Conservation (phyloP, 2,329 filamentous ascomycete genomes). For the Aspergillus tubingensis region DNA sequence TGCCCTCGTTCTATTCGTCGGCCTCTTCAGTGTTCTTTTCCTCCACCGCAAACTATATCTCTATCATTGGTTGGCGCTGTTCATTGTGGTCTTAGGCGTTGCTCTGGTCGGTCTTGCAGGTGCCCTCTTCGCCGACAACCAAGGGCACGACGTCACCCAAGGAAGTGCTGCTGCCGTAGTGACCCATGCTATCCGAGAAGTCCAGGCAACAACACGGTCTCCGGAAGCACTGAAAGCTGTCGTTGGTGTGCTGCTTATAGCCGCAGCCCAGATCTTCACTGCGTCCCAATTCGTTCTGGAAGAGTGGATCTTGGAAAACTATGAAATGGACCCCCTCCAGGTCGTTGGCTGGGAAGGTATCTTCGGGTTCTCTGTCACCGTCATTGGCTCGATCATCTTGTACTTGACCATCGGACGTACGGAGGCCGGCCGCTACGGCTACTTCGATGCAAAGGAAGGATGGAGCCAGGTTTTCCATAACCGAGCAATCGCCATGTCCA, state of each 20-base stretch:
- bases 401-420: constrained; percentile 77
- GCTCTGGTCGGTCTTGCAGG: constrained; percentile 88
- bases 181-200: constrained; percentile 46
- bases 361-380: constrained; percentile 82
- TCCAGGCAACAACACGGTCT: constrained; percentile 45
- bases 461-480: constrained; percentile 77
- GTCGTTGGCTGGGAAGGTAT: constrained; percentile 96
- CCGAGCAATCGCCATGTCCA: constrained; percentile 71
- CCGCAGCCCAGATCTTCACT: constrained; percentile 93
- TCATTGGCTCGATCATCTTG: constrained; percentile 75
- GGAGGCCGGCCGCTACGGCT: constrained; percentile 71
- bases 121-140: constrained; percentile 69
- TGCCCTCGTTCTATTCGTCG: constrained; percentile 92
- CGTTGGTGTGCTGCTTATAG: constrained; percentile 85
- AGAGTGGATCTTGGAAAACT: constrained; percentile 84
- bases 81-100: constrained; percentile 85
- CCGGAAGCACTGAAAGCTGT: constrained; percentile 68
- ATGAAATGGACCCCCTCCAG: constrained; percentile 78
- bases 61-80: constrained; percentile 91
- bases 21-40: constrained; percentile 91
- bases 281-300: constrained; percentile 95
- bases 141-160: constrained; percentile 38
- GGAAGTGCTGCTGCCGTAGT: constrained; percentile 31
- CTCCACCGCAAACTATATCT: constrained; percentile 73
- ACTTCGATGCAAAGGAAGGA: constrained; percentile 88